Evolutionary conservation across 164 flowering plant genomes (phyloP), one percentile per base, ranked within the genome.

Genomic region (Sextonia rubra): DNA sequence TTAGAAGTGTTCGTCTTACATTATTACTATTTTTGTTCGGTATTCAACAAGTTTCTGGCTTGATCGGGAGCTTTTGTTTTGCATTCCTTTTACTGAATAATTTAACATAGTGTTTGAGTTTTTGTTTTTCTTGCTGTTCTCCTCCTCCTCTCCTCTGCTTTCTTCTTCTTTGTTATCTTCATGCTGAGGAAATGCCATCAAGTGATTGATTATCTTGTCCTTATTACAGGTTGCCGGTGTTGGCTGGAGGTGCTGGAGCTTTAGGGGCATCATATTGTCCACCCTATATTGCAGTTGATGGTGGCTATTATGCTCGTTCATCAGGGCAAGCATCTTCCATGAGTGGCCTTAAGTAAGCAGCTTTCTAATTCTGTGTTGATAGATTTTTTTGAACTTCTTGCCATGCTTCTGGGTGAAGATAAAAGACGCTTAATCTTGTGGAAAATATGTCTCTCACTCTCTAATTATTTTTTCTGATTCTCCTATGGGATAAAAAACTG

Each of bases 201-300:
- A 5, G 18, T 25, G 30, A 29, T 29, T 30, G 11, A 27, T 15
- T 27, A 22, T 44, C n/a, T 60, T 60, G 24, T 47, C 44, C 52
- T 64, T 9, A 48, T 29, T 72, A 29, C 79, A 94, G 98, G 98
- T 70, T 94, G 55, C 98, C 98, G 48, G 89, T 94, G 55, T 77
- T 94, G 81, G 87, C 98, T 15, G 93, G 97, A 71, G 92, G 96
- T 79, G 94, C 94, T 14, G 97, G 97, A 68, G 91, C 91, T 71
- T 74, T 93, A 65, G 97, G 98, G 44, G 86, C 91, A 66, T 65
- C 86, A 12, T 91, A 87, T 76, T 86, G 92, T 75, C 47, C 92
- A 11, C 97, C 97, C 49, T 93, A 95, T 76, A 62, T 95, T 73
- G 37, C 94, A 74, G 87, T 93, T 81, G 99, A 93, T 82, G 92